Evolutionary conservation across 2,329 filamentous ascomycete species (phyloP), one percentile per base, ranked within the genome.

Genomic region (Ophioceras dolichostomum): DNA sequence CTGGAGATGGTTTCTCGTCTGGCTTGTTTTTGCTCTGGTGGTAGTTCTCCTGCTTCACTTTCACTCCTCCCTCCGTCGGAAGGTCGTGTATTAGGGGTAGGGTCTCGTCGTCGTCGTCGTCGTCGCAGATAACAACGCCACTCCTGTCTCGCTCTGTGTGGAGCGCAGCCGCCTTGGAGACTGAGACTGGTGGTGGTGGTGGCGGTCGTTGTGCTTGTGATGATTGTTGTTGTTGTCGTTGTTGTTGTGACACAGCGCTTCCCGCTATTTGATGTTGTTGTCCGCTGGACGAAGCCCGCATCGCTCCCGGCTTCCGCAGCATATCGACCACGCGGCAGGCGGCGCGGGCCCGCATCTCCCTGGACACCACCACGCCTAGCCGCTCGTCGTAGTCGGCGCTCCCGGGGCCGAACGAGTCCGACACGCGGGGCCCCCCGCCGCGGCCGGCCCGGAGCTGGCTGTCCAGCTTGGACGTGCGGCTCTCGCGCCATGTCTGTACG

Each of bases 401-500:
- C 1, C 79, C 79, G 16, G 70, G 70, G 13, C 80, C 81, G 36
- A 78, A 75, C 2, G 68, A 72, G 52, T 86, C 79, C 40, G 67
- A 71, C 24, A 82, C 62, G 38, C 78, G 65, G n/a, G 19, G 19
- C 13, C 19, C 33, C 4, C 76, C 74, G 34, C 77, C 73, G 4
- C 65, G 61, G 7, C 72, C 70, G 16, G 64, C 65, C 17, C 62
- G 60, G 54, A 84, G 84, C 55, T 93, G 86, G 49, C 67, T 65
- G 33, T 69, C 66, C 28, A 94, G 65, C 59, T 89, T 91, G 38
- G 66, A 57, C 32, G 67, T 72, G 30, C 84, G 73, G 12, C 76
- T 80, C 36, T 76, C 67, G 18, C 83, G 76, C 85, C 86, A 93
- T n/a, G n/a, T n/a, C n/a, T n/a, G n/a, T n/a, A n/a, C n/a, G n/a